Conservation (phyloP, 2,329 filamentous ascomycete genomes). For the Fusarium ramigenum region DNA sequence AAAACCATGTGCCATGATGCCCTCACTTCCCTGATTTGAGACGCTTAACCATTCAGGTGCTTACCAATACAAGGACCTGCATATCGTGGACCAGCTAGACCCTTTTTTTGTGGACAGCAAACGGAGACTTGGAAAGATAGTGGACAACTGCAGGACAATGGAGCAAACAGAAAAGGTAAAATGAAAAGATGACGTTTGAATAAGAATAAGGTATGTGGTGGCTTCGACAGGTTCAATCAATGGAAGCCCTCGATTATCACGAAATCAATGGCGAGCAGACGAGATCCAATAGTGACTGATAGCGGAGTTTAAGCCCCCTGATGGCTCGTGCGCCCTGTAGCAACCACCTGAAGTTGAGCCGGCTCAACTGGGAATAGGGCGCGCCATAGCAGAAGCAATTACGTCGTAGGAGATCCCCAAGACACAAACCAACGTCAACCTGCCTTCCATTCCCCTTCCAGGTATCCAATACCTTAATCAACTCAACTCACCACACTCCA, state of each 20-base stretch:
- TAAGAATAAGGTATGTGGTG: neutral
- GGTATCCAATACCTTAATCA: neutral
- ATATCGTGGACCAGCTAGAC: constrained; percentile 7
- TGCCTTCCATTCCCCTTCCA: constrained; percentile 15
- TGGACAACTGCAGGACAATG: constrained; percentile 1
- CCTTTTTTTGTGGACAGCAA: constrained; percentile 11
- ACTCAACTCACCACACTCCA: constrained; percentile 9
- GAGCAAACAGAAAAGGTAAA: neutral
- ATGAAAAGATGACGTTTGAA: neutral
- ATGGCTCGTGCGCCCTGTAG: constrained; percentile 33
- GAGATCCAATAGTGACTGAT: neutral
- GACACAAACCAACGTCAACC: constrained; percentile 16
- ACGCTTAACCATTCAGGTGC: neutral
- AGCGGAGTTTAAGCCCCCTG: constrained; percentile 19
- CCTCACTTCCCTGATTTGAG: constrained; percentile 12
- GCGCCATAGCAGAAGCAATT: constrained; percentile 35
- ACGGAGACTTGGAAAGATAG: neutral
- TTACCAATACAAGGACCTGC: constrained; percentile 20
- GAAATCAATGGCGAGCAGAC: neutral
- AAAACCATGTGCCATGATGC: constrained; percentile 13
- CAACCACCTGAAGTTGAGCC: constrained; percentile 26
- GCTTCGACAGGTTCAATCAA: neutral
- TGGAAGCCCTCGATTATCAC: neutral
- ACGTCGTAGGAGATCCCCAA: constrained; percentile 24
- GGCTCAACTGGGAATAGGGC: constrained; percentile 31